A percentile compares a stretch with the other conserved stretches of the same genome.
Evolutionary conservation across 495 filamentous ascomycete genomes (phyloP).

Genomic region (Bathelium albidoporum): DNA sequence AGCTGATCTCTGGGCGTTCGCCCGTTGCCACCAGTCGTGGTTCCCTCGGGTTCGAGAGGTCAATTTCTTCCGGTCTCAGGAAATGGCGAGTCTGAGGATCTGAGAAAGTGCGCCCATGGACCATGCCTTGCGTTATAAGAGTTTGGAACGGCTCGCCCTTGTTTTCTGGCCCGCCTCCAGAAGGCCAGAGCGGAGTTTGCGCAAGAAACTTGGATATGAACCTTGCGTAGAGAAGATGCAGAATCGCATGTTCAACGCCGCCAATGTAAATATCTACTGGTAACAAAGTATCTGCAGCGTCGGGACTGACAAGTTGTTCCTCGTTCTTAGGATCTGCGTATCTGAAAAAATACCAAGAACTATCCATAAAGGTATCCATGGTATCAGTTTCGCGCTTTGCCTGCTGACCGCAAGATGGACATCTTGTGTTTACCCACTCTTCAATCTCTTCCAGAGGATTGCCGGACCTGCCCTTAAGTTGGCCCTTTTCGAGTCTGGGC

Average conservation of each 20-base stretch:
- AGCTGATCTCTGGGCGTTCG: conserved; percentile 48
- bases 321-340: conserved; percentile 61
- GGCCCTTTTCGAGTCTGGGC: conserved; percentile 57
- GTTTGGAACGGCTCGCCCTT: conserved; percentile 64
- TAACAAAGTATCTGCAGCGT: conserved; percentile 41
- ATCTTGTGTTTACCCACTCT: conserved; percentile 65
- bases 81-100: conserved; percentile 68
- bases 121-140: conserved; percentile 84
- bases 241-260: conserved; percentile 80
- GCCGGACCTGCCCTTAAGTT: conserved; percentile 58
- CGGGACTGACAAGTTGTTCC: conserved; percentile 47
- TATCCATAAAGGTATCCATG: conserved; percentile 94
- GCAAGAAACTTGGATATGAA: conserved; percentile 84
- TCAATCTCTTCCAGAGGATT: conserved; percentile 63
- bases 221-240: conserved; percentile 83
- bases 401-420: conserved; percentile 58
- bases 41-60: conserved; percentile 40
- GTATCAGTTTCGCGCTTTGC: conserved; percentile 84
- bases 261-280: conserved; percentile 83
- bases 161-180: conserved; percentile 26
- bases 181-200: conserved; percentile 45
- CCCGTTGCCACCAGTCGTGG: conserved; percentile 53
- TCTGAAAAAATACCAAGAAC: conserved; percentile 83
- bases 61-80: conserved; percentile 66
- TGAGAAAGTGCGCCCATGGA: conserved; percentile 73